These are phyloP conservation scores for Pseudoneurospora amorphoporcata DNA, from an alignment of 495 filamentous ascomycete genomes.

Conservation along the genomic window DNA sequence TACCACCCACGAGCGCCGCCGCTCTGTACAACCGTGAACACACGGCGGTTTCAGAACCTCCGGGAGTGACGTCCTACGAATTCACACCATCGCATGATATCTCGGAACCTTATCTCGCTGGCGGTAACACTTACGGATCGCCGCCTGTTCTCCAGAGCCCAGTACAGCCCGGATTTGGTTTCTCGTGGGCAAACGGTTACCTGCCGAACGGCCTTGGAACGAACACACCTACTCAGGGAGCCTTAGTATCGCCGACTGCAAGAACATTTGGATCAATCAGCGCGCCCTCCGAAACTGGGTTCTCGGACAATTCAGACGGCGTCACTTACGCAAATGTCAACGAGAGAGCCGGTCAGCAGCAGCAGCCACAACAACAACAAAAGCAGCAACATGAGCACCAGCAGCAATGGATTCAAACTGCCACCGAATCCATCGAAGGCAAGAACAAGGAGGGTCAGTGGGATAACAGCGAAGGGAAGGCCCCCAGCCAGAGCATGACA, in stretches of 20 bases:
- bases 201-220: not conserved
- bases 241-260: not conserved
- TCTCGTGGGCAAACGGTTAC: not conserved
- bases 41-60: not conserved
- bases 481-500: not conserved
- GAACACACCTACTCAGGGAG: not conserved
- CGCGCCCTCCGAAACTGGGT: not conserved
- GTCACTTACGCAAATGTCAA: not conserved
- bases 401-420: not conserved
- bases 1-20: not conserved
- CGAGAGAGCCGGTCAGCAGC: not conserved
- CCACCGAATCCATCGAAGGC: not conserved
- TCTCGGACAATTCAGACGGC: not conserved
- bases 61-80: not conserved
- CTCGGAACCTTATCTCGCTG: not conserved
- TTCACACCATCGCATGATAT: not conserved
- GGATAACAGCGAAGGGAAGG: not conserved
- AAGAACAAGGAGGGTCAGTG: not conserved
- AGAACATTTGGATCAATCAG: not conserved
- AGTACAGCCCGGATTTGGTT: not conserved
- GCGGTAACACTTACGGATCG: not conserved
- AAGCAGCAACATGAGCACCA: constrained; percentile 3
- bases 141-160: not conserved
- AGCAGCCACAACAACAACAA: not conserved
- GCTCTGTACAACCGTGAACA: not conserved